These are phyloP conservation scores for Neurospora sp. DNA, from an alignment of 2,329 filamentous ascomycete genomes.

Conservation along the genomic window DNA sequence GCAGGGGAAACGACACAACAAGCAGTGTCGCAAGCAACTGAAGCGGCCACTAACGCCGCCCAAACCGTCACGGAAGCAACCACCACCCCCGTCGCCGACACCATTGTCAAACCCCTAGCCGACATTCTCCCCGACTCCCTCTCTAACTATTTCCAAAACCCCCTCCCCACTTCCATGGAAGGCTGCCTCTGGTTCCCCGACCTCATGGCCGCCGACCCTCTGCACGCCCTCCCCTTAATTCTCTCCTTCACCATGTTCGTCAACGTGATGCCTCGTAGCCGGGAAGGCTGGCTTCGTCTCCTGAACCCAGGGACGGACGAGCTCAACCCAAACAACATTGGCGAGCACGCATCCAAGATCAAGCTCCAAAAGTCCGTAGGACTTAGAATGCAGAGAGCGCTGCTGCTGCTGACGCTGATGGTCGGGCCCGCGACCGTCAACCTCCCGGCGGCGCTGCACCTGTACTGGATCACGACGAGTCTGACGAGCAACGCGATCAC, in stretches of 20 bases:
- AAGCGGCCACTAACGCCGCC: neutral
- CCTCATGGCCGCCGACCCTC: constrained; percentile 41
- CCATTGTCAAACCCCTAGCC: neutral
- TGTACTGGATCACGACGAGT: constrained; percentile 32
- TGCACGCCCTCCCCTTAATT: constrained; percentile 34
- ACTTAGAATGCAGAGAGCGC: constrained; percentile 18
- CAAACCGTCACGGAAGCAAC: neutral
- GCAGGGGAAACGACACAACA: constrained; percentile 6
- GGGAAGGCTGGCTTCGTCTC: constrained; percentile 4
- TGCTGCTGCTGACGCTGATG: constrained; percentile 21
- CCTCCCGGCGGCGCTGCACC: constrained; percentile 31
- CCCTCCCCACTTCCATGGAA: constrained; percentile 23
- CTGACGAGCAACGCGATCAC: neutral
- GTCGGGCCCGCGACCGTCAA: constrained; percentile 28
- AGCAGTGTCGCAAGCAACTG: neutral
- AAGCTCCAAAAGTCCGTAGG: neutral
- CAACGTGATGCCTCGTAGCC: constrained; percentile 24
- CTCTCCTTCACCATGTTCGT: constrained; percentile 26
- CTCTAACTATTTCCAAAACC: neutral
- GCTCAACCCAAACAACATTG: neutral
- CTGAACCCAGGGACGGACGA: neutral
- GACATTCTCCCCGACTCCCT: neutral
- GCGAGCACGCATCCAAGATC: neutral
- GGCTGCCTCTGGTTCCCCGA: constrained; percentile 48
- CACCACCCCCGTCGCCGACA: neutral